Percentiles rank a stretch among this genome's conserved stretches.
Conservation (phyloP, 2,329 filamentous ascomycete species). For the Apiospora aurea region DNA sequence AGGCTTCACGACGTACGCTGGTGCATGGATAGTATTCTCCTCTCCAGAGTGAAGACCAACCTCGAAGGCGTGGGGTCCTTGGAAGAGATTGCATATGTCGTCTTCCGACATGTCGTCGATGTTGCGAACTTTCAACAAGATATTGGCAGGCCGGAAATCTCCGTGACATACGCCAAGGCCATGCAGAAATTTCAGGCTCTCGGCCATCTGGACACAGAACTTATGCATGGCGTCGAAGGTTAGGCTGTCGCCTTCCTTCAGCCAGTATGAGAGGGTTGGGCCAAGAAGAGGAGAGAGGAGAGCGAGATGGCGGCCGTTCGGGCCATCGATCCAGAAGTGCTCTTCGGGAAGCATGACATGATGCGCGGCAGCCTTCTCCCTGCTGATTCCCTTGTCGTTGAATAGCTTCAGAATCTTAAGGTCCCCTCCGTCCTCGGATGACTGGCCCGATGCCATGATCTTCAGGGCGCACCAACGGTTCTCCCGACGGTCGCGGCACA, state of each 20-base stretch:
- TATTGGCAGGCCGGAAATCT: constrained; percentile 16
- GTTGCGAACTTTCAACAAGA: constrained; percentile 12
- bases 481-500: constrained; percentile 28
- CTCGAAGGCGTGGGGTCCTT: not conserved
- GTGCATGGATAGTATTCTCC: no score
- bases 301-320: constrained; percentile 32
- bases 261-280: not conserved
- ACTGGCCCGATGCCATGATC: constrained; percentile 25
- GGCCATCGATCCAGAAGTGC: constrained; percentile 29
- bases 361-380: no score
- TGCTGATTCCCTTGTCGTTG: no score
- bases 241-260: no score
- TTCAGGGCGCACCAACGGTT: constrained; percentile 32
- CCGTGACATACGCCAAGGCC: constrained; percentile 10
- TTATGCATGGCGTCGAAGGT: not conserved
- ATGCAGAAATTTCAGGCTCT: constrained; percentile 17
- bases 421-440: constrained; percentile 25
- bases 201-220: constrained; percentile 14
- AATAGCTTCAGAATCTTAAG: no score
- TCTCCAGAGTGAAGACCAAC: not conserved
- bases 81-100: not conserved
- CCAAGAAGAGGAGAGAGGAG: constrained; percentile 19
- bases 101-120: not conserved
- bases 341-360: constrained; percentile 26
- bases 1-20: not conserved